phyloP scores from a whole-genome alignment of 345 rosid genomes.

The Eucalyptus lansdowneana region DNA sequence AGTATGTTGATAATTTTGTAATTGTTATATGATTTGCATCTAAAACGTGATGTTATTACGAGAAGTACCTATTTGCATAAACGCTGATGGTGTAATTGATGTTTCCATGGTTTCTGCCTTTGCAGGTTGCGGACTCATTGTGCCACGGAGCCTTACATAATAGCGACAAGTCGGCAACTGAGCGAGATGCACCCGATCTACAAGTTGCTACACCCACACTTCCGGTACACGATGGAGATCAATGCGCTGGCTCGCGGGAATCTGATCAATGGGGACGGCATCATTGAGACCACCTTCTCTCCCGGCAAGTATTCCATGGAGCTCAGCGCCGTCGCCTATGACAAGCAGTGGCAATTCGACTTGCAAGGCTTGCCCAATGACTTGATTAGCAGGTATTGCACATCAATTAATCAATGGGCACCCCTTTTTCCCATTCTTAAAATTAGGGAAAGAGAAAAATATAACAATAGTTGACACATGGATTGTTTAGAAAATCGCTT shows the following conservation, averaged over 20 bases:
- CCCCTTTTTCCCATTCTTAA: neutral
- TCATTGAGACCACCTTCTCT: conserved; percentile 47
- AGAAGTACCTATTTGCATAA: neutral
- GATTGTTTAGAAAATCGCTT: neutral
- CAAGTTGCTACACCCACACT: conserved; percentile 52
- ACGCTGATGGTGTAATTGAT: neutral
- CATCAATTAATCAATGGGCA: neutral
- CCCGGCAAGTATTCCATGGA: conserved; percentile 44
- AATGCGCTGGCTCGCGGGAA: conserved; percentile 56
- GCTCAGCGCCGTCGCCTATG: conserved; percentile 47
- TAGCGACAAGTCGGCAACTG: conserved; percentile 55
- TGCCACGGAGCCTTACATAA: conserved; percentile 54
- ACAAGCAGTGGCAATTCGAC: conserved; percentile 39
- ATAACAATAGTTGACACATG: neutral
- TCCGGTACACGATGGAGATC: conserved; percentile 71
- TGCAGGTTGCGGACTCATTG: conserved; percentile 64
- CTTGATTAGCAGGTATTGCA: conserved; percentile 28
- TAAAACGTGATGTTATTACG: neutral
- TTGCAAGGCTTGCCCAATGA: conserved; percentile 39
- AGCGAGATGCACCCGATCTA: conserved; percentile 67
- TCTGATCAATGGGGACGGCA: conserved; percentile 42
- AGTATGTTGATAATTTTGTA: neutral
- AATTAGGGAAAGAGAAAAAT: neutral
- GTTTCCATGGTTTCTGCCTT: neutral
- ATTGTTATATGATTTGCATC: neutral